Percentiles rank a stretch among this genome's conserved stretches.
phyloP scores from a whole-genome alignment of 1,139 yeast genomes.

The Taphrina pruni region DNA sequence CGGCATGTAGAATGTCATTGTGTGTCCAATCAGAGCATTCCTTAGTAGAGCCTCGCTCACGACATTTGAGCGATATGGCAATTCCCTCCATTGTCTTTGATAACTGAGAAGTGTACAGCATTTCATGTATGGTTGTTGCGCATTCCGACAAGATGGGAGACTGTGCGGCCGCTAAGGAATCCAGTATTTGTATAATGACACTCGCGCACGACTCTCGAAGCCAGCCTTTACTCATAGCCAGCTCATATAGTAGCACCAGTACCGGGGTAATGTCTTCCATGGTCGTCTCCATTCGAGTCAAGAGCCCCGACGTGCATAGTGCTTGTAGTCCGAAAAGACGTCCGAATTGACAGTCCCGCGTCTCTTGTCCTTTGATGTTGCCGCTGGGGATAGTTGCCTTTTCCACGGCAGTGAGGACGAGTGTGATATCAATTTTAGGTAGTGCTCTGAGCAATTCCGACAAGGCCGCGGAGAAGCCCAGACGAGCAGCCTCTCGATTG shows the following conservation, averaged over 20 bases:
- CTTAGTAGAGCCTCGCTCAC: background rate
- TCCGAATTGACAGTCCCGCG: constrained; percentile 81
- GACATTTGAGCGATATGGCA: constrained; percentile 57
- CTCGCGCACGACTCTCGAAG: constrained; percentile 79
- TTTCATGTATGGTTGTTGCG: constrained; percentile 27
- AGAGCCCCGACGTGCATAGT: constrained; percentile 63
- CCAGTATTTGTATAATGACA: constrained; percentile 66
- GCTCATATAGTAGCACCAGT: constrained; percentile 59
- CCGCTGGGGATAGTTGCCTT: constrained; percentile 51
- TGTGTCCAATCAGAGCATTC: constrained; percentile 62
- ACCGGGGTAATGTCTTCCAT: constrained; percentile 53
- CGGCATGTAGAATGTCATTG: constrained; percentile 72
- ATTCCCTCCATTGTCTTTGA: constrained; percentile 84
- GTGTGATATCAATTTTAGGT: constrained; percentile 47
- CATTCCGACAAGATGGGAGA: constrained; percentile 13
- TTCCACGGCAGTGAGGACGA: constrained; percentile 57
- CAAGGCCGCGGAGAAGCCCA: constrained; percentile 88
- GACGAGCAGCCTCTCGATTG: constrained; percentile 78
- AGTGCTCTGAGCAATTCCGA: constrained; percentile 61
- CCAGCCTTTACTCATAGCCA: constrained; percentile 78
- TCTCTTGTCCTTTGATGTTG: constrained; percentile 56
- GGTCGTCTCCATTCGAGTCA: constrained; percentile 52
- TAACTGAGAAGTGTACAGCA: constrained; percentile 26
- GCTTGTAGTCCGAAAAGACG: constrained; percentile 83
- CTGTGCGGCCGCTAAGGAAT: constrained; percentile 48